Evolutionary conservation across 495 filamentous ascomycete genomes (phyloP), one percentile per base, ranked within the genome.

Genomic region (Hyaloscypha hepaticicola): DNA sequence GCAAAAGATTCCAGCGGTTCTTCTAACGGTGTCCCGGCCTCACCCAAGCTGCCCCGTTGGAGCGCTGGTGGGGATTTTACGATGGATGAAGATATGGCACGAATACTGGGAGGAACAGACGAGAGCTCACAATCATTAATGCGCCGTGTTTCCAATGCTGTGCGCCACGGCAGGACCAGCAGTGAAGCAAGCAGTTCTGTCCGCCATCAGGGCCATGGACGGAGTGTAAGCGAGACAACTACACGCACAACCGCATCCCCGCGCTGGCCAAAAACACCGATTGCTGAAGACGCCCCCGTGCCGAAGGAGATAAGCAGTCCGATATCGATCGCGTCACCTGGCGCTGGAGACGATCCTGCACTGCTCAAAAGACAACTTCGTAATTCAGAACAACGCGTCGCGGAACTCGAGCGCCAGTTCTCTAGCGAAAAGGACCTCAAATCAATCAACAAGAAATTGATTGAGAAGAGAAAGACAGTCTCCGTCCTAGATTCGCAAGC

Each of bases 381-480:
- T 33, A 88, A 87, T 61, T 92, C 94, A 26, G 88, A 90, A 68
- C 88, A 93, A 71, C 84, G 88, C 49, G 88, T 91, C 45, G 84
- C 88, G 1, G 93, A 98, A 70, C 84, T 98, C 61, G 93, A 99
- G 72, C 75, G 79, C n/a, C 79, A 83, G 34, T 82, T 87, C 66
- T 82, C 80, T 66, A 83, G 85, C 19, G 89, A 89, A 22, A 89
- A 89, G 25, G 91, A 93, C 68, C 86, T 96, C 34, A 91, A 92
- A 72, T 88, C 86, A 63, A 83, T 95, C 29, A 93, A 93, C 71
- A 91, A 87, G 49, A 93, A 93, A 70, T 79, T 99, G 14, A 83
- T 89, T 34, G 93, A 98, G 76, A 98, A 98, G 79, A 85, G 95
- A 52, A 96, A 93, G 66, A 98, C 94, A 1, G 92, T 99, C 71